Evolutionary conservation across 2,329 filamentous ascomycete genomes (phyloP).

Genomic region (Catunica adiposa): DNA sequence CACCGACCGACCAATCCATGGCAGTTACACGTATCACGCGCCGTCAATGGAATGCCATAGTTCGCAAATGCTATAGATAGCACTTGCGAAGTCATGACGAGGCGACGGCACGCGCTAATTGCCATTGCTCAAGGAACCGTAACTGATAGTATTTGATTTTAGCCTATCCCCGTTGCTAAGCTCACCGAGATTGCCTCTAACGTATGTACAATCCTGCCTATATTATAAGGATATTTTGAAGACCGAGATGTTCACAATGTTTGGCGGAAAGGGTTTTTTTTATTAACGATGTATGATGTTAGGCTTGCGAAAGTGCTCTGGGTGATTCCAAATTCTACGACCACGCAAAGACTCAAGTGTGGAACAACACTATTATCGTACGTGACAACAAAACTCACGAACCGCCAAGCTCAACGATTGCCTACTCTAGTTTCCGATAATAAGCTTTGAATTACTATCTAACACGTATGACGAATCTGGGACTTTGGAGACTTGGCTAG

Average conservation of each 20-base stretch:
- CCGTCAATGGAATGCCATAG: neutral
- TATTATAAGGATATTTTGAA: too few relatives aligned
- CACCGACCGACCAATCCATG: neutral
- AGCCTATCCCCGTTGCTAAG: conserved; percentile 62
- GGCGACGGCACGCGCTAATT: neutral
- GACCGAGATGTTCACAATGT: too few relatives aligned
- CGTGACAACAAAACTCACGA: conserved; percentile 20
- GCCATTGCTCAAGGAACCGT: neutral
- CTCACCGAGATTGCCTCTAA: conserved; percentile 75
- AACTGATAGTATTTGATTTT: conserved; percentile 10
- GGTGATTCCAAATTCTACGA: conserved; percentile 65
- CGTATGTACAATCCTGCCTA: conserved; percentile 37
- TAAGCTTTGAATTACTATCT: too few relatives aligned
- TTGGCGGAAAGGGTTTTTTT: neutral
- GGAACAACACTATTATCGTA: conserved; percentile 92
- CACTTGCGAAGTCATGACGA: neutral
- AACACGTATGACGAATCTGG: too few relatives aligned
- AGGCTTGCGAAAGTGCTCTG: conserved; percentile 75
- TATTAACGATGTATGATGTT: neutral
- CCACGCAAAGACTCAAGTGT: conserved; percentile 65
- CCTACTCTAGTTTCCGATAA: neutral
- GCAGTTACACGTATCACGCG: neutral
- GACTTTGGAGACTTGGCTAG: neutral
- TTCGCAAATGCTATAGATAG: too few relatives aligned
- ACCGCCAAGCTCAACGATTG: neutral